These are phyloP conservation scores for Nevesoporus exiguus DNA, from an alignment of 768 basidiomycete genomes.

Conservation along the genomic window DNA sequence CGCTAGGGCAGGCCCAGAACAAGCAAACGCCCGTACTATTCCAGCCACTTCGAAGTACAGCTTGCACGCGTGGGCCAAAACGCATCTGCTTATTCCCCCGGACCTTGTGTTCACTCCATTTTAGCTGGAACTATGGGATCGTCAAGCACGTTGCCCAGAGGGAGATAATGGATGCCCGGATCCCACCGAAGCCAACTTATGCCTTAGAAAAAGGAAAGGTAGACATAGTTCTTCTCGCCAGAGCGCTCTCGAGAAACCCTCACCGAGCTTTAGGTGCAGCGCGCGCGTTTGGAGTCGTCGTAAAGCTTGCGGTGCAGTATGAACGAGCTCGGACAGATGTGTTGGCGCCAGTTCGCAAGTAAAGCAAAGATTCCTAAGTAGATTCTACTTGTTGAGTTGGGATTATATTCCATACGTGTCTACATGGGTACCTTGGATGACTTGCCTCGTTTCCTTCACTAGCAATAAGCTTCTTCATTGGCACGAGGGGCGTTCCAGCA, in stretches of 20 bases:
- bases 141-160: conserved; percentile 37
- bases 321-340: conserved; percentile 53
- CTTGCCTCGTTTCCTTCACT: background rate
- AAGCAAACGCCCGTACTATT: conserved; percentile 56
- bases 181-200: conserved; percentile 54
- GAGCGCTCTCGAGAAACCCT: conserved; percentile 63
- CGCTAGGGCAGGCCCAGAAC: conserved; percentile 43
- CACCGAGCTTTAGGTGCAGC: conserved; percentile 66
- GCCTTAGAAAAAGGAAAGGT: conserved; percentile 61
- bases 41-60: conserved; percentile 69
- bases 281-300: conserved; percentile 53
- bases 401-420: background rate
- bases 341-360: conserved; percentile 22
- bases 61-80: conserved; percentile 75
- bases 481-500: conserved; percentile 40
- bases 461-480: conserved; percentile 7
- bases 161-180: conserved; percentile 69
- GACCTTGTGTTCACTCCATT: conserved; percentile 56
- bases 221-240: conserved; percentile 64
- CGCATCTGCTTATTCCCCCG: conserved; percentile 63
- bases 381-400: background rate
- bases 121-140: conserved; percentile 23
- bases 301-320: conserved; percentile 74
- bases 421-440: conserved; percentile 2
- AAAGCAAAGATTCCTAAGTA: background rate